Evolutionary conservation across 768 basidiomycete genomes (phyloP), one percentile per base, ranked within the genome.

Genomic region (Boletus subcaerulescens): DNA sequence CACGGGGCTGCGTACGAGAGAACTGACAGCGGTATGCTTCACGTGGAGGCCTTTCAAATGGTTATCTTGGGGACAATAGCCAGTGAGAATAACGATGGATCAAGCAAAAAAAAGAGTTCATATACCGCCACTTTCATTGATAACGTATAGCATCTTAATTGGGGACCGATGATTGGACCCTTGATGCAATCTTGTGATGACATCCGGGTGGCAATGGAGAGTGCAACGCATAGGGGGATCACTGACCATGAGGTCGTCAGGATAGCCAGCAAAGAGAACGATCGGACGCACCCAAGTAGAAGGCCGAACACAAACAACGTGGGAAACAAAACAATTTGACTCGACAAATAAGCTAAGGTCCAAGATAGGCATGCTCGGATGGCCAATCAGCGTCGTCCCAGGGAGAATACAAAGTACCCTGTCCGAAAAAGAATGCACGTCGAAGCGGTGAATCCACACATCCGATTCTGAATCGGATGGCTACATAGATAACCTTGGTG

Each of bases 391-490:
- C 12, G 45, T 29, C 24, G 32, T 35, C 51, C 11, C 8, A 9
- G 40, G 7, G 31, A 38, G 22, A 47, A 59, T 43, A 53, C 35
- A 26, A 52, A 9, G 47, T n/a, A 38, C 22, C 12, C 48, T 15
- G 10, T 8, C 13, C 33, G 55, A 33, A 29, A 33, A 35, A 8
- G 36, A 24, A 38, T 20, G 35, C 32, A 14, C 32, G 11, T 5
- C 40, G 57, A 59, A 52, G 45, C 40, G 3, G 50, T 38, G 59
- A 38, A 61, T 60, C 59, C 41, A 31, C 12, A 2, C 15, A 10
- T 29, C 36, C 13, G 33, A 40, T 56, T 61, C 59, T 29, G 42
- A 52, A 61, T 20, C 9, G 17, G 53, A 57, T 45, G 46, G 49
- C 49, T 48, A 32, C 22, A 8, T 20, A 12, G 50, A 55, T 54